A percentile compares a stretch with the other conserved stretches of the same genome.
Evolutionary conservation across 2,329 filamentous ascomycete species (phyloP).

Genomic region (Penicillium sp.): DNA sequence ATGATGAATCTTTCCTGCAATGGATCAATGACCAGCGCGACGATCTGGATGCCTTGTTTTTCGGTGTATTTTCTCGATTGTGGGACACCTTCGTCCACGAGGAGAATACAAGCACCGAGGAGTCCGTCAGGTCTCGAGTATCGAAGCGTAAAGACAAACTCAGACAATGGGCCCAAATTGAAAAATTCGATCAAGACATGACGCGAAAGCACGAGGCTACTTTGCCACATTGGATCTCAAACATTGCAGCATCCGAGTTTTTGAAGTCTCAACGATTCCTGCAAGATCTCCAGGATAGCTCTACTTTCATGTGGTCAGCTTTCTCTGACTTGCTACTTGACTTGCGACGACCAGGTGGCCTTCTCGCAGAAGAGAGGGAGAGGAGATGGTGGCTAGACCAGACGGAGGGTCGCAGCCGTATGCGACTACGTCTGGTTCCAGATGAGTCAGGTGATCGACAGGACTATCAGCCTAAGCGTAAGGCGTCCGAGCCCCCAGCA

Average conservation of each 20-base stretch:
- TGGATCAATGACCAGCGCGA: slow-evolving; percentile 84
- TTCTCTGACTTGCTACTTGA: slow-evolving; percentile 78
- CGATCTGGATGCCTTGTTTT: slow-evolving; percentile 78
- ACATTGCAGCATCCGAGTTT: slow-evolving; percentile 89
- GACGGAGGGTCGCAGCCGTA: slow-evolving; percentile 91
- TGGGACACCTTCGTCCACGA: slow-evolving; percentile 86
- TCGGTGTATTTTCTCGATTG: slow-evolving; percentile 72
- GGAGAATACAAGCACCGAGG: slow-evolving; percentile 78
- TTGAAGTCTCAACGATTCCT: slow-evolving; percentile 84
- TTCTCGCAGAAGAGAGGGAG: slow-evolving; percentile 66
- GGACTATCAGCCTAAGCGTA: slow-evolving; percentile 82
- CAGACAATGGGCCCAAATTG: slow-evolving; percentile 73
- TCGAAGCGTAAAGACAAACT: slow-evolving; percentile 78
- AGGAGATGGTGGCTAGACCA: slow-evolving; percentile 90
- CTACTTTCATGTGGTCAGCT: slow-evolving; percentile 70
- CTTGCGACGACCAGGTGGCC: slow-evolving; percentile 73
- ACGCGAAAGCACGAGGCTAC: slow-evolving; percentile 81
- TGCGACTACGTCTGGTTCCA: slow-evolving; percentile 83
- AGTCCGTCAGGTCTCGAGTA: slow-evolving; percentile 69
- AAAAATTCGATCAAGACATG: slow-evolving; percentile 66
- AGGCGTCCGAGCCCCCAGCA: slow-evolving; percentile 54
- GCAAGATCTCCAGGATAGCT: slow-evolving; percentile 92
- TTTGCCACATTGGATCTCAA: slow-evolving; percentile 89
- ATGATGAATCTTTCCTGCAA: slow-evolving; percentile 80
- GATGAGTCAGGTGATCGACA: slow-evolving; percentile 68